Conservation (phyloP, 2,329 filamentous ascomycete species). For the Tympanopsis confertula region DNA sequence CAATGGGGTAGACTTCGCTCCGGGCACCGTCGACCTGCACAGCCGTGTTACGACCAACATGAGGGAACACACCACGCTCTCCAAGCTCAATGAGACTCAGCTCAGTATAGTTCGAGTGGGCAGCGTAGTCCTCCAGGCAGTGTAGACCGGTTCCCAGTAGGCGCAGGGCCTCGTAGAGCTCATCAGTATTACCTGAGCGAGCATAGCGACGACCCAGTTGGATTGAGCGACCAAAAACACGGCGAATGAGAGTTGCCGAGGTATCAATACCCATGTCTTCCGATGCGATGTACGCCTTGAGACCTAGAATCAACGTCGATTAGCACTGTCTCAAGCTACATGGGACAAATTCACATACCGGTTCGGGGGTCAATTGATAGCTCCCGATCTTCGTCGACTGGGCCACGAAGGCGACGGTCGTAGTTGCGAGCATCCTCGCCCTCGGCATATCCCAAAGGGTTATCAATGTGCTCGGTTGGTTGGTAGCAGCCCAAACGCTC, state of each 20-base stretch:
- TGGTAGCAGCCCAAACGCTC: slow-evolving; percentile 35
- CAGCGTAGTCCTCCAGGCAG: slow-evolving; percentile 39
- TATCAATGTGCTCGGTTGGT: slow-evolving; percentile 42
- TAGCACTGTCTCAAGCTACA: background rate
- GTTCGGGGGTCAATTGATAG: slow-evolving; percentile 15
- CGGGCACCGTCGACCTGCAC: slow-evolving; percentile 20
- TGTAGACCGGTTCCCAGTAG: slow-evolving; percentile 36
- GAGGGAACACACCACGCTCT: slow-evolving; percentile 35
- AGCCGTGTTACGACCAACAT: slow-evolving; percentile 28
- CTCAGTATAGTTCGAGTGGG: slow-evolving; percentile 42
- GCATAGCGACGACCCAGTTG: slow-evolving; percentile 10
- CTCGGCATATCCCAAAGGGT: slow-evolving; percentile 20
- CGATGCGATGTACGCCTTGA: slow-evolving; percentile 17
- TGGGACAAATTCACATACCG: slow-evolving; percentile 9
- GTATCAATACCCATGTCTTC: slow-evolving; percentile 13
- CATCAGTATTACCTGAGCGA: slow-evolving; percentile 6
- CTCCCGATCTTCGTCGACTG: slow-evolving; percentile 12
- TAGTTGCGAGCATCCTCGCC: slow-evolving; percentile 12
- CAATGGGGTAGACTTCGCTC: slow-evolving; percentile 34
- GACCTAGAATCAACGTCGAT: background rate
- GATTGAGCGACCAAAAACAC: slow-evolving; percentile 12
- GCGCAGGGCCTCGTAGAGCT: slow-evolving; percentile 11
- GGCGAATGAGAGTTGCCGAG: slow-evolving; percentile 14
- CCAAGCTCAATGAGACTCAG: slow-evolving; percentile 37
- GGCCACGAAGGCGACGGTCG: slow-evolving; percentile 14